Conservation (phyloP, 2,329 filamentous ascomycete species). For the Hypoxylon sp. region DNA sequence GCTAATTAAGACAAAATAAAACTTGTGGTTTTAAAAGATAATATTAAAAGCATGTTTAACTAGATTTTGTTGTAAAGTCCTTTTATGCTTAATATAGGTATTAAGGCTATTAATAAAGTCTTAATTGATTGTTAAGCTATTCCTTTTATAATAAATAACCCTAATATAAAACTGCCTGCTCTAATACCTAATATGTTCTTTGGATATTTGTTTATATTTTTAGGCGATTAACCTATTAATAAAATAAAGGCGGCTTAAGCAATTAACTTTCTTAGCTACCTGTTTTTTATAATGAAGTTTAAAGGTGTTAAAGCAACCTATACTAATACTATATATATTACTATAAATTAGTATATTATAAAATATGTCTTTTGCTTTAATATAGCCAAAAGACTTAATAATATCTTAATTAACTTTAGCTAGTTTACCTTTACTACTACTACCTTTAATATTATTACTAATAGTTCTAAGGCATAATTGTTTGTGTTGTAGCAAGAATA, state of each 20-base stretch:
- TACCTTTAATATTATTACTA: background rate
- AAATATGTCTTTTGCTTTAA: background rate
- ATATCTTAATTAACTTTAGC: background rate
- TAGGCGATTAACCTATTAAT: background rate
- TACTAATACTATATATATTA: background rate
- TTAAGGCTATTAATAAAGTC: background rate
- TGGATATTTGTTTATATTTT: background rate
- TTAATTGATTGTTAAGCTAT: background rate
- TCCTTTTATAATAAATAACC: background rate
- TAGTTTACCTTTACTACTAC: background rate
- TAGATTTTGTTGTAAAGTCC: background rate
- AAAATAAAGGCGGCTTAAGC: background rate
- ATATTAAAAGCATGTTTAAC: constrained; percentile 21
- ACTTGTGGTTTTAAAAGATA: background rate
- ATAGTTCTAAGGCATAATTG: background rate
- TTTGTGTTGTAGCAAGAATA: background rate
- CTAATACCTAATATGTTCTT: background rate
- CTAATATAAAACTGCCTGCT: background rate
- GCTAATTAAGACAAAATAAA: background rate
- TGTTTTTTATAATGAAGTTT: background rate
- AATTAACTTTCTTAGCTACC: background rate
- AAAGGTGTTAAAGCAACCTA: background rate
- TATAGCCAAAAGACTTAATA: background rate
- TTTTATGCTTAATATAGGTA: background rate
- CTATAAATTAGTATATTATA: background rate